Percentiles rank a stretch among this genome's conserved stretches.
Conservation (phyloP, 2,329 filamentous ascomycete species). For the Sporothrix sp. region DNA sequence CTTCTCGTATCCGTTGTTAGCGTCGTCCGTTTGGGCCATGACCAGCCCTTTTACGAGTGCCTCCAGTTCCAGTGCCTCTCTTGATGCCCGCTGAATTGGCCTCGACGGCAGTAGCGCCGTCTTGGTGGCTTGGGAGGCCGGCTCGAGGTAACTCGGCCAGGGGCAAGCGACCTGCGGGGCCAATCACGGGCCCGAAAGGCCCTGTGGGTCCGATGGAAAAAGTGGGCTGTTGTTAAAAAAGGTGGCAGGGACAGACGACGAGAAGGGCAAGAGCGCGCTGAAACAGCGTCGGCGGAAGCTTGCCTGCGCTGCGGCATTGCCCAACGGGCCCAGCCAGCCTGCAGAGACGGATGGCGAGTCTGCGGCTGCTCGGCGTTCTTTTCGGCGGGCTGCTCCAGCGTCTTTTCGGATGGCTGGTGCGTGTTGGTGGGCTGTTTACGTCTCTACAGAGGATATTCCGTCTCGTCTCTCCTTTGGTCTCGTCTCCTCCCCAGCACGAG, state of each 20-base stretch:
- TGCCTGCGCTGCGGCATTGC: not conserved
- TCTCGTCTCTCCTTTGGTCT: conserved; percentile 1
- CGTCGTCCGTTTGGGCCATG: conserved; percentile 1
- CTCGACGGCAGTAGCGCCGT: conserved; percentile 1
- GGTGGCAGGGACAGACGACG: not conserved
- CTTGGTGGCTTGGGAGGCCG: too few relatives aligned
- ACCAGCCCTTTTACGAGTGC: not conserved
- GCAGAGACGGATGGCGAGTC: not conserved
- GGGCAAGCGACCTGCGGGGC: not conserved
- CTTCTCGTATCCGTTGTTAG: not conserved
- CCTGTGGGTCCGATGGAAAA: conserved; percentile 1
- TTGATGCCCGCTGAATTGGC: too few relatives aligned
- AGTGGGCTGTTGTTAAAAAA: not conserved
- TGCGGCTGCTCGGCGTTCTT: not conserved
- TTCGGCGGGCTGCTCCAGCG: not conserved
- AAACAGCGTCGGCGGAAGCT: not conserved
- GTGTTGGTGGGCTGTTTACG: too few relatives aligned
- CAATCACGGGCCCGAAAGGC: not conserved
- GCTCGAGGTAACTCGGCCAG: conserved; percentile 6
- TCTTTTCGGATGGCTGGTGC: not conserved
- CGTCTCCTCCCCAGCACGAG: too few relatives aligned
- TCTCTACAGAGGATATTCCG: too few relatives aligned
- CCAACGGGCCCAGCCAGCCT: not conserved
- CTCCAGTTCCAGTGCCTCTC: too few relatives aligned
- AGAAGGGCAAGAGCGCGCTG: not conserved